phyloP scores from a whole-genome alignment of 2,329 filamentous ascomycete genomes.

The Plectosphaerella cucumerina region DNA sequence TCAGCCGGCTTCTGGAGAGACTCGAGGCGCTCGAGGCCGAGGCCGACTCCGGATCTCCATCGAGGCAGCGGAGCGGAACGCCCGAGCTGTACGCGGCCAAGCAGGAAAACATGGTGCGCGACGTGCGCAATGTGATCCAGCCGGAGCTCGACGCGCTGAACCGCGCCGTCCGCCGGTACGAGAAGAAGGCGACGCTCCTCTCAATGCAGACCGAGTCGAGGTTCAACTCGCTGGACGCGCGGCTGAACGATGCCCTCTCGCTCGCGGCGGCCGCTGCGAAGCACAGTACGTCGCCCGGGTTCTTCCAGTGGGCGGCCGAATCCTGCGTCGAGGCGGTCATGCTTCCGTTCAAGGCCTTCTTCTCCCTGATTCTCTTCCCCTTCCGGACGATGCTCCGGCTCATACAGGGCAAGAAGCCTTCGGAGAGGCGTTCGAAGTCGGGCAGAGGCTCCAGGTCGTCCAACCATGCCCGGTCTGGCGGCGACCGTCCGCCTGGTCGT shows the following conservation, averaged over 20 bases:
- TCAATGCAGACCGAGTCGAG: slow-evolving; percentile 72
- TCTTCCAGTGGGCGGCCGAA: slow-evolving; percentile 33
- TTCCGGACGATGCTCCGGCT: slow-evolving; percentile 32
- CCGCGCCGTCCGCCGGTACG: slow-evolving; percentile 82
- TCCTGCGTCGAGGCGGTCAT: slow-evolving; percentile 27
- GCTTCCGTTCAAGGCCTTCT: slow-evolving; percentile 36
- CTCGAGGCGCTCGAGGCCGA: slow-evolving; percentile 67
- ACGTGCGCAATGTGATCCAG: slow-evolving; percentile 64
- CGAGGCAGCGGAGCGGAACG: slow-evolving; percentile 23
- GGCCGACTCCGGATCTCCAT: slow-evolving; percentile 30
- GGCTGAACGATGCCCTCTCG: slow-evolving; percentile 72
- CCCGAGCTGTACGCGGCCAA: slow-evolving; percentile 29
- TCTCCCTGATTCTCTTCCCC: slow-evolving; percentile 38
- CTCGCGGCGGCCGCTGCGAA: slow-evolving; percentile 73
- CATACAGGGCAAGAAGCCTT: slow-evolving; percentile 24
- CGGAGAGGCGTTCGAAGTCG: slow-evolving; percentile 18
- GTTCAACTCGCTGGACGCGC: slow-evolving; percentile 65
- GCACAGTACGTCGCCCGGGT: slow-evolving; percentile 32
- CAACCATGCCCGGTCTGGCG: slow-evolving; percentile 25
- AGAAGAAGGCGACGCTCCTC: slow-evolving; percentile 78
- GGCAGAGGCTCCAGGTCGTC: slow-evolving; percentile 17
- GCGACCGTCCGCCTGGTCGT: slow-evolving; percentile 29
- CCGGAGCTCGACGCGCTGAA: slow-evolving; percentile 85
- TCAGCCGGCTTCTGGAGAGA: slow-evolving; percentile 58
- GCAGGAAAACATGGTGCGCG: slow-evolving; percentile 42